These are phyloP conservation scores for Grosmannia serpens DNA, from an alignment of 2,329 filamentous ascomycete genomes.

Conservation along the genomic window DNA sequence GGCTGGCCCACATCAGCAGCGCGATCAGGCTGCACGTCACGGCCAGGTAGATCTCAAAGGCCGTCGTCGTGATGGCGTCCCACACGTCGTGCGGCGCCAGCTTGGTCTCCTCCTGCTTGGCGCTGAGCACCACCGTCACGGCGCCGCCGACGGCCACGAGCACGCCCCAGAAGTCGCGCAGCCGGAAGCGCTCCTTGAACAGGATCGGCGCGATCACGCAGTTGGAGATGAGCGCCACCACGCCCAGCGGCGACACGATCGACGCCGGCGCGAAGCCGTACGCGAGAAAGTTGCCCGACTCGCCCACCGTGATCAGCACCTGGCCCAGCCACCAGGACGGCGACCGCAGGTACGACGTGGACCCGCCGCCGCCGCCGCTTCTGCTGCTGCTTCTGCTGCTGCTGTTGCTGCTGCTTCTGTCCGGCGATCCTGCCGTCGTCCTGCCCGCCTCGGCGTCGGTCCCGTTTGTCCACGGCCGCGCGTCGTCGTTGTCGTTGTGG, in stretches of 20 bases:
- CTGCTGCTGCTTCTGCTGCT: background rate
- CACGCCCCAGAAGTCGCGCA: constrained; percentile 78
- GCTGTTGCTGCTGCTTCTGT: background rate
- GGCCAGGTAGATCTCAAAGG: constrained; percentile 82
- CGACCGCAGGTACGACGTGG: constrained; percentile 66
- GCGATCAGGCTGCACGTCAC: constrained; percentile 65
- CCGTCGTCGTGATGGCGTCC: constrained; percentile 74
- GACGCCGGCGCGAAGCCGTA: constrained; percentile 97
- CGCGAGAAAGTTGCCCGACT: constrained; percentile 91
- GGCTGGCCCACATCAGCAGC: constrained; percentile 70
- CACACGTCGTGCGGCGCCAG: constrained; percentile 84
- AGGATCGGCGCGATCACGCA: constrained; percentile 92
- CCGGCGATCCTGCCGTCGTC: background rate
- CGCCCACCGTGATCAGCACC: constrained; percentile 81
- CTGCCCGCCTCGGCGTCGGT: background rate
- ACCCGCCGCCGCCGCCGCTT: constrained; percentile 13
- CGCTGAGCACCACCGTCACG: constrained; percentile 85
- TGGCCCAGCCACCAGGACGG: constrained; percentile 97
- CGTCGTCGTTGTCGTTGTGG: constrained; percentile 28
- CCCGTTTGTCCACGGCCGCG: constrained; percentile 8
- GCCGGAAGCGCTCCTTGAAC: constrained; percentile 81
- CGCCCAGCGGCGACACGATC: constrained; percentile 89
- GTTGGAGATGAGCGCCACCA: constrained; percentile 94
- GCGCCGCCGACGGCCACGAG: constrained; percentile 77
- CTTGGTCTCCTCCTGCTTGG: constrained; percentile 79